Percentiles rank a stretch among this genome's conserved stretches.
phyloP scores from a whole-genome alignment of 441 rosid species.

The Gossypium trilobum region DNA sequence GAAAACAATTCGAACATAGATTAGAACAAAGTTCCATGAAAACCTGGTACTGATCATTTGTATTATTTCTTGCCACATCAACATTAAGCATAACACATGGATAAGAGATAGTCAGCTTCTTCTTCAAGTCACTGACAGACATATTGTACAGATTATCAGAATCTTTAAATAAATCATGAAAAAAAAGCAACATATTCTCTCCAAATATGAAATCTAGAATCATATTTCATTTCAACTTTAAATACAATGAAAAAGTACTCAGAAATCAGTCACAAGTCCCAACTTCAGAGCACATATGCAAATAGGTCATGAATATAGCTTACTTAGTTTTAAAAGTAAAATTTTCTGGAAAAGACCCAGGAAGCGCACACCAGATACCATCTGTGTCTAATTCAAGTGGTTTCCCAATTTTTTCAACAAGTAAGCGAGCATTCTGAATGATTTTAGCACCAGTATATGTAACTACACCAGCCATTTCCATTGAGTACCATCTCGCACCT shows the following conservation, averaged over 20 bases:
- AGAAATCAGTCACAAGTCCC: background rate
- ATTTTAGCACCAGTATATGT: slow-evolving; percentile 99
- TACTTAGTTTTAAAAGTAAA: slow-evolving; percentile 88
- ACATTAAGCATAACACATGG: slow-evolving; percentile 99
- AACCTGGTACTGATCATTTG: slow-evolving; percentile 98
- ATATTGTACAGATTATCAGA: slow-evolving; percentile 24
- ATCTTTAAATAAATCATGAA: slow-evolving; percentile 13
- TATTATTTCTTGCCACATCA: slow-evolving; percentile 90
- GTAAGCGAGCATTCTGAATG: slow-evolving; percentile 90
- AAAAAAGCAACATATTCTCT: background rate
- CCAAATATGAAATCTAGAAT: background rate
- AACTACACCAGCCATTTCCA: slow-evolving; percentile 99
- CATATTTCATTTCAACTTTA: background rate
- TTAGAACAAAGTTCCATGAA: slow-evolving; percentile 14
- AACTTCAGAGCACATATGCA: background rate
- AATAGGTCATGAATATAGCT: slow-evolving; percentile 22
- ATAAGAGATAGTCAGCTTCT: slow-evolving; percentile 85
- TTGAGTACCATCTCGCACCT: slow-evolving; percentile 99
- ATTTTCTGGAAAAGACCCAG: slow-evolving; percentile 95
- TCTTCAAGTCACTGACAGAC: slow-evolving; percentile 63
- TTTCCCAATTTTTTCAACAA: slow-evolving; percentile 92
- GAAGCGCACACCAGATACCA: slow-evolving; percentile 98
- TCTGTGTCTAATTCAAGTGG: slow-evolving; percentile 99
- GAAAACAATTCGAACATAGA: slow-evolving; percentile 4
- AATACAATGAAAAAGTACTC: background rate